A percentile compares a stretch with the other conserved stretches of the same genome.
Conservation (phyloP, 768 basidiomycete genomes). For the Leucosporidium creatinivorum region DNA sequence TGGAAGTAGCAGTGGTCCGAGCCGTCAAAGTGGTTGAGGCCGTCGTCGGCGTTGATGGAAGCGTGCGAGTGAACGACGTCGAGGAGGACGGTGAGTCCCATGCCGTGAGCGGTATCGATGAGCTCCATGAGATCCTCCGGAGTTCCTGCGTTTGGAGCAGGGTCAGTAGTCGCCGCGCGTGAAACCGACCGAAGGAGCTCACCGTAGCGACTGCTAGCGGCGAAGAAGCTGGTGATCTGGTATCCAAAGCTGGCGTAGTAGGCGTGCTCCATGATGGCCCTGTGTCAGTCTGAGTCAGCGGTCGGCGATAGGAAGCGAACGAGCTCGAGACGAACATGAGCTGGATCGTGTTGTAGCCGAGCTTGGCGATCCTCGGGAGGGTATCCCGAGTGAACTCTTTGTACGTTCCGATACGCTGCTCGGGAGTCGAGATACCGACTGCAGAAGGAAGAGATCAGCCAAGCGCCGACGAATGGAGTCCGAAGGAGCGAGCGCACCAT, state of each 20-base stretch:
- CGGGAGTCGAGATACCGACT: conserved; percentile 89
- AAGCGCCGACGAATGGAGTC: too few relatives aligned
- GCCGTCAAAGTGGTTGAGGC: conserved; percentile 93
- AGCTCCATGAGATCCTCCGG: conserved; percentile 95
- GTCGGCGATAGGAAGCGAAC: not conserved
- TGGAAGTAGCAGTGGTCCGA: conserved; percentile 97
- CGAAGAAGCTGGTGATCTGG: conserved; percentile 95
- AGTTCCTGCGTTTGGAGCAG: conserved; percentile 46
- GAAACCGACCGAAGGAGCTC: conserved; percentile 4
- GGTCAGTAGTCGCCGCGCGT: not conserved
- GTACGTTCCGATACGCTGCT: conserved; percentile 83
- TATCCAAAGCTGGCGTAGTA: conserved; percentile 69
- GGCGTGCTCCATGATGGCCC: conserved; percentile 67
- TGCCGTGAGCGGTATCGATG: conserved; percentile 85
- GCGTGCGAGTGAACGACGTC: conserved; percentile 98
- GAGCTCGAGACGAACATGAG: conserved; percentile 68
- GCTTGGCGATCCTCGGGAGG: conserved; percentile 75
- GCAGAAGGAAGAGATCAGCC: not conserved
- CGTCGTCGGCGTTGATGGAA: conserved; percentile 93
- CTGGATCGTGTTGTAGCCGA: conserved; percentile 96
- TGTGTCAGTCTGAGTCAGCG: conserved; percentile 52
- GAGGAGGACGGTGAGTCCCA: conserved; percentile 86
- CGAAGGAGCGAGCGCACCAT: conserved; percentile 44
- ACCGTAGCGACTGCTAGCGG: conserved; percentile 88
- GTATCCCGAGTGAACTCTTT: conserved; percentile 83